Conservation (phyloP, 75 land plant genomes). For the Cryptomeria japonica region DNA sequence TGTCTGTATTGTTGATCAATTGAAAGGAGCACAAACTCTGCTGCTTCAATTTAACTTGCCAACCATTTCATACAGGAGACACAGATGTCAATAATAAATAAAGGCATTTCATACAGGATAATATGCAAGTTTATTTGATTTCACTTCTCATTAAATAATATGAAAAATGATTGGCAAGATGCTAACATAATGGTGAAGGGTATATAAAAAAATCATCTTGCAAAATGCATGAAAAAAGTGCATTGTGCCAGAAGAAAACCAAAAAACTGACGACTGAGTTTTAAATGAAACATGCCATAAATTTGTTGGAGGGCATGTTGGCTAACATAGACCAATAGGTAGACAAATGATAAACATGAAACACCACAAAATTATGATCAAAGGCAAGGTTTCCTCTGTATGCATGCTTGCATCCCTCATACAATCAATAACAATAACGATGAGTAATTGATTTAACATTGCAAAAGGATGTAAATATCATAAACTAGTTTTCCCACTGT, state of each 20-base stretch:
- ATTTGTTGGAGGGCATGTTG: not conserved
- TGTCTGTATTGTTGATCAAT: slow-evolving; percentile 43
- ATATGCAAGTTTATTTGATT: not conserved
- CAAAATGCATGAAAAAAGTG: not conserved
- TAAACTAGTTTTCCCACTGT: not conserved
- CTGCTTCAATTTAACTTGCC: slow-evolving; percentile 69
- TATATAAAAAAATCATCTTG: not conserved
- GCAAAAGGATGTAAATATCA: not conserved
- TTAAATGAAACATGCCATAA: not conserved
- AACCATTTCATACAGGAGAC: not conserved
- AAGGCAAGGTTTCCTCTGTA: not conserved
- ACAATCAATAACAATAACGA: not conserved
- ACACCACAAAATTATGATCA: not conserved
- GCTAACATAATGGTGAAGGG: not conserved
- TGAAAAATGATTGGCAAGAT: not conserved
- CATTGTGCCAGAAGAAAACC: no score
- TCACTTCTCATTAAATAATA: not conserved
- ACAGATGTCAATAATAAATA: not conserved
- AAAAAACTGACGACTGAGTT: not conserved
- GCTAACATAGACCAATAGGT: not conserved
- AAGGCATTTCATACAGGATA: not conserved
- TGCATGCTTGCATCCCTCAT: not conserved
- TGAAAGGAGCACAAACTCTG: slow-evolving; percentile 60
- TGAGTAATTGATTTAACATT: not conserved
- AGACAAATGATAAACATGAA: not conserved